Evolutionary conservation across 2,329 filamentous ascomycete species (phyloP).

Genomic region (Monosporascus cannonballus): DNA sequence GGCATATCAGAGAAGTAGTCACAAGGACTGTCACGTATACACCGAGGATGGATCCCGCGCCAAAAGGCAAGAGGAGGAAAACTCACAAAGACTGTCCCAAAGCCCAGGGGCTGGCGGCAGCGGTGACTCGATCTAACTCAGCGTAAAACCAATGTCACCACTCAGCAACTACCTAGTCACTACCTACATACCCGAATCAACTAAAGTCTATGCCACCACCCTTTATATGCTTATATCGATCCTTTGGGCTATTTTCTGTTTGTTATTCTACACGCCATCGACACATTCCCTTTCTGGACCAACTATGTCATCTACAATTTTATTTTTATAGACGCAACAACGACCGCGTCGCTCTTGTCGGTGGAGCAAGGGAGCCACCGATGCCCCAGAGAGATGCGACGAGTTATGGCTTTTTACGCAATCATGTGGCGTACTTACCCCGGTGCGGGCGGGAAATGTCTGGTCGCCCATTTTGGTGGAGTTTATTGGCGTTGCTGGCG

Average conservation of each 20-base stretch:
- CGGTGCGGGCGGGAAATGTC: conserved; percentile 9
- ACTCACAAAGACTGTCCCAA: conserved; percentile 25
- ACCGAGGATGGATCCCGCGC: conserved; percentile 77
- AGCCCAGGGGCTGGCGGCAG: conserved; percentile 6
- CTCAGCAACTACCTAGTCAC: conserved; percentile 3
- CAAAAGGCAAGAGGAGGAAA: conserved; percentile 86
- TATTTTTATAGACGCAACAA: conserved; percentile 13
- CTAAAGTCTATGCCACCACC: conserved; percentile 16
- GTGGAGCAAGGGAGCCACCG: conserved; percentile 1
- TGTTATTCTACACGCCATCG: conserved; percentile 14
- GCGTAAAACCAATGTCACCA: conserved; percentile 8
- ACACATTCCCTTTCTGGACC: conserved; percentile 2
- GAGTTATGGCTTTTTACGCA: conserved; percentile 17
- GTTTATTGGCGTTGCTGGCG: conserved; percentile 20
- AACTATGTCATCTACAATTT: not conserved
- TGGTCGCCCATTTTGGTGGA: conserved; percentile 14
- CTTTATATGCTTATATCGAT: conserved; percentile 6
- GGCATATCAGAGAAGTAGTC: conserved; percentile 80
- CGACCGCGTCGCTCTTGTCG: conserved; percentile 2
- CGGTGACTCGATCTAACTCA: conserved; percentile 18
- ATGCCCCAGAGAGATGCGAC: conserved; percentile 8
- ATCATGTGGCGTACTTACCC: conserved; percentile 12
- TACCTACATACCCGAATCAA: conserved; percentile 12
- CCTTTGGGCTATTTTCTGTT: conserved; percentile 14
- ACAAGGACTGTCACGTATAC: conserved; percentile 94